Percentiles rank a stretch among this genome's conserved stretches.
These are phyloP conservation scores for Yarrowia sp. DNA, from an alignment of 805 yeast genomes.

Conservation along the genomic window DNA sequence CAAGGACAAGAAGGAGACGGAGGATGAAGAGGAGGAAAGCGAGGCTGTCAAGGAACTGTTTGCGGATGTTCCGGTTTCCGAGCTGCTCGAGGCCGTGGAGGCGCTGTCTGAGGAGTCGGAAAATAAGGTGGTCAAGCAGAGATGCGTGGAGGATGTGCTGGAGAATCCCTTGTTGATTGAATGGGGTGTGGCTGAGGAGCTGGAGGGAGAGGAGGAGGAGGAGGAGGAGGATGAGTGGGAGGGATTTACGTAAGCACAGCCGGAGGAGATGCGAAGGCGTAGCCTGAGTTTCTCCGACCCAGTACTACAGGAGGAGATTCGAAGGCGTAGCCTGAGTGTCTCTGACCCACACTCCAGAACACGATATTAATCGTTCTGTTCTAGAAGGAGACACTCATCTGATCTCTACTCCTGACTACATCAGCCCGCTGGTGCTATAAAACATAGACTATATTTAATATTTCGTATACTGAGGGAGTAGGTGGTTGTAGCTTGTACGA, in stretches of 20 bases:
- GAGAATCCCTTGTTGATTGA: constrained; percentile 65
- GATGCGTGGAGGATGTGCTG: constrained; percentile 70
- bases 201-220: constrained; percentile 42
- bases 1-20: constrained; percentile 53
- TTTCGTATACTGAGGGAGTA: no score
- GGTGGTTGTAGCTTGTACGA: no score
- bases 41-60: constrained; percentile 50
- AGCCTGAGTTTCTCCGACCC: neutral
- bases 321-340: no score
- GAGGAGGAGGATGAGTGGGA: constrained; percentile 45
- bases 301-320: no score
- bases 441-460: no score
- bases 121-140: constrained; percentile 69
- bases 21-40: constrained; percentile 44
- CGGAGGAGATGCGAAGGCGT: neutral
- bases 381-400: no score
- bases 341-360: no score
- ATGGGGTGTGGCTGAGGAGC: constrained; percentile 60
- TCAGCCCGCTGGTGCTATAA: no score
- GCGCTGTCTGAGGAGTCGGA: constrained; percentile 57
- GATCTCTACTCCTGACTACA: no score
- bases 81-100: constrained; percentile 67
- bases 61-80: constrained; percentile 59
- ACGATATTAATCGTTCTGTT: no score
- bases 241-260: neutral